A percentile compares a stretch with the other conserved stretches of the same genome.
phyloP scores from a whole-genome alignment of 2,329 filamentous ascomycete genomes.

The Aquanectria penicillioides region DNA sequence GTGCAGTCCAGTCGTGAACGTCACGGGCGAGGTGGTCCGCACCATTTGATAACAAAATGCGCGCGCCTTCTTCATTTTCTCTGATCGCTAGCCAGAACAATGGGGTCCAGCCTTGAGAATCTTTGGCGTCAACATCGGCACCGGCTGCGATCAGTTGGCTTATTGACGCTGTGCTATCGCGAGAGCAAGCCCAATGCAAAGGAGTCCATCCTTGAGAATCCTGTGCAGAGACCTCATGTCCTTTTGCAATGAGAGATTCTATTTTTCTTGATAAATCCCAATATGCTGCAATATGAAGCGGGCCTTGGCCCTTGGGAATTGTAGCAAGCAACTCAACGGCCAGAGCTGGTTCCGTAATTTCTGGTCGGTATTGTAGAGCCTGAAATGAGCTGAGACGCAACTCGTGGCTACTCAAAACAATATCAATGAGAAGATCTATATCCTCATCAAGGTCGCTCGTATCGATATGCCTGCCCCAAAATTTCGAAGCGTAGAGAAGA shows the following conservation, averaged over 20 bases:
- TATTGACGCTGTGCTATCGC: background rate
- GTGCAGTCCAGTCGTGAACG: background rate
- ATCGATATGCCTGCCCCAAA: background rate
- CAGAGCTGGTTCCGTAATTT: background rate
- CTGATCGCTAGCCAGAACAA: background rate
- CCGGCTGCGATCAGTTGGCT: background rate
- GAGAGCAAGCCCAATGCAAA: background rate
- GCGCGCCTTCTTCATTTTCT: background rate
- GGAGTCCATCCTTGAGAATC: constrained; percentile 4
- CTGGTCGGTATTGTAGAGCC: background rate
- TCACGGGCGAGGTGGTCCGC: background rate
- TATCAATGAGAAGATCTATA: background rate
- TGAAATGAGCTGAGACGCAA: constrained; percentile 2
- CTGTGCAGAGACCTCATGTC: background rate
- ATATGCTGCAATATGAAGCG: background rate
- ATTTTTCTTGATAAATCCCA: background rate
- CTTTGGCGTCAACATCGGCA: background rate
- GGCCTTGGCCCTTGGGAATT: background rate
- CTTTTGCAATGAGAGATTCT: background rate
- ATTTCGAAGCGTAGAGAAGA: background rate
- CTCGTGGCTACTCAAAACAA: background rate
- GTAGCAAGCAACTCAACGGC: background rate
- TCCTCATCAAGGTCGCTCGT: background rate
- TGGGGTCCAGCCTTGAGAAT: background rate
- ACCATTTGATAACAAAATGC: background rate